These are phyloP conservation scores for Cladorrhinum sp. DNA, from an alignment of 2,329 filamentous ascomycete species.

Conservation along the genomic window DNA sequence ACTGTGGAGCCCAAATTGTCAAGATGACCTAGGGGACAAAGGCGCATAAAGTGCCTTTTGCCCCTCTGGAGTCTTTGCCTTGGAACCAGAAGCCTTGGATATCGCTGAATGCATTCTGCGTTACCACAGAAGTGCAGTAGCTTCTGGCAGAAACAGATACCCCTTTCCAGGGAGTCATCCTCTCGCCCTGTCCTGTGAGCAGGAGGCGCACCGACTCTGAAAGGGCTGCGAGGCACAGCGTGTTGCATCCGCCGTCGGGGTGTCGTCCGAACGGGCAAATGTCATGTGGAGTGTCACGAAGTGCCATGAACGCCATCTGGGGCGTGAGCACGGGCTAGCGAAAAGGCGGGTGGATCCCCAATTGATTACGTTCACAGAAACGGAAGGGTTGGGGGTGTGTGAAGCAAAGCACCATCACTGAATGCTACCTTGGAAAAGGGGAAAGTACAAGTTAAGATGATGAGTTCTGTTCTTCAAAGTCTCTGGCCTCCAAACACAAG, in stretches of 20 bases:
- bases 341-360: constrained; percentile 16
- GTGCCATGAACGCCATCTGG: constrained; percentile 7
- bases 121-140: background rate
- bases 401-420: background rate
- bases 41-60: constrained; percentile 12
- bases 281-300: constrained; percentile 12
- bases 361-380: constrained; percentile 22
- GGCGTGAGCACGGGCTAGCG: constrained; percentile 6
- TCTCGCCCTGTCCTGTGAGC: background rate
- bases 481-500: background rate
- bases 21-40: constrained; percentile 18
- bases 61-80: background rate
- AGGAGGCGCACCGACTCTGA: constrained; percentile 1
- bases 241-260: constrained; percentile 1
- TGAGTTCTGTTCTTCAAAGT: background rate
- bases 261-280: constrained; percentile 11
- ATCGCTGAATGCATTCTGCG: background rate
- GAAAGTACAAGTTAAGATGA: background rate
- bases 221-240: background rate
- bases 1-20: constrained; percentile 3
- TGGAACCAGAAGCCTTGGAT: background rate
- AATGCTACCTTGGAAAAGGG: background rate
- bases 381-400: constrained; percentile 1
- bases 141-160: background rate
- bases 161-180: background rate